Evolutionary conservation across 139 green algal genomes (phyloP).

Genomic region (Pleodorina starrii): DNA sequence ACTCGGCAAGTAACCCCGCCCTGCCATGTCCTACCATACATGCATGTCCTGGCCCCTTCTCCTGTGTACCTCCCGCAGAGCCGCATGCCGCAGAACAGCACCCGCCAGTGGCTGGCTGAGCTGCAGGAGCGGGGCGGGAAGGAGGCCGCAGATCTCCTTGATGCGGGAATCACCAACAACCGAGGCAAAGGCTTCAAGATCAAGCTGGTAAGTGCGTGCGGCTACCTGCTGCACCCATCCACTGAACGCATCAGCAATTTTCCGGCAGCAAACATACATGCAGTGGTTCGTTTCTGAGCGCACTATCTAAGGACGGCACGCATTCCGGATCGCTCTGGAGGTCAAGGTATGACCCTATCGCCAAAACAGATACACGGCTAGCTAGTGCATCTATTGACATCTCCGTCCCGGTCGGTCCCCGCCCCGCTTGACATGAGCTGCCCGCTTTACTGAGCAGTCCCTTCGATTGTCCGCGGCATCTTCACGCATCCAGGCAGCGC

Average conservation of each 20-base stretch:
- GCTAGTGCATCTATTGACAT: too few species aligned
- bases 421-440: background rate
- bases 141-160: slow-evolving; percentile 30
- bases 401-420: background rate
- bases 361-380: too few species aligned
- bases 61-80: background rate
- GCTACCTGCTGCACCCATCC: background rate
- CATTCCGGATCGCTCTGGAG: too few species aligned
- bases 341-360: too few species aligned
- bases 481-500: background rate
- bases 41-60: too few species aligned
- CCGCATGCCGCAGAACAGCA: slow-evolving; percentile 48
- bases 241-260: background rate
- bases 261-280: background rate
- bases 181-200: background rate
- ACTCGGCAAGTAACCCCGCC: too few species aligned
- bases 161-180: slow-evolving; percentile 59
- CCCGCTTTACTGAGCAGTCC: background rate
- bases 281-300: background rate
- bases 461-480: background rate
- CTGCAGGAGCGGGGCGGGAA: background rate
- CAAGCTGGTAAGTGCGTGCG: background rate
- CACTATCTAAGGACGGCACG: too few species aligned
- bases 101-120: slow-evolving; percentile 42
- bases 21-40: too few species aligned